Base-by-base conservation (phyloP, 371 early-diverging fungal genomes). In the Nematocida parisii region DNA sequence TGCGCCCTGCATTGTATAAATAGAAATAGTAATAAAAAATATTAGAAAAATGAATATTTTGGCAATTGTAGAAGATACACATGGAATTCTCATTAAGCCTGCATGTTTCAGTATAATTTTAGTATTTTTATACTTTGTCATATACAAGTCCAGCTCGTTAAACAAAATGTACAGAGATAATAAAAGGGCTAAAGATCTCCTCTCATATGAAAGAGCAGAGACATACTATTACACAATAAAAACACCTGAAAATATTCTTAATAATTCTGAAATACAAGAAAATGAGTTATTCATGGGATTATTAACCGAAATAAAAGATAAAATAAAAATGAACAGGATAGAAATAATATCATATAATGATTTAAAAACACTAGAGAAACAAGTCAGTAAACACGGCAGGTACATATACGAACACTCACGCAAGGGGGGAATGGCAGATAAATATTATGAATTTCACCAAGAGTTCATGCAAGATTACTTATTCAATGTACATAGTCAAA, bases 21-120 rank as follows among this genome's bases (percentile, higher is more conserved):
- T 27, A 18, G 57, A 44, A 61, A 40, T 18, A 11, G n/a, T 18
- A 60, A 64, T 64, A 64, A 64, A 64, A 64, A 64, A 64, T 64
- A 64, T 20, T 64, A 13, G 27, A 39, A 64, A 42, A 45, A 60
- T 64, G 64, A 42, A 64, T 27, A 42, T 27, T 9, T 15, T n/a
- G 11, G 22, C 18, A 11, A 42, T 33, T 13, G 45, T 7, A 50
- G 52, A 18, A 13, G 18, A 7, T 27, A 64, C 6, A 22, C 13
- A 64, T 42, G 27, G 15, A 64, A 64, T 9, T 15, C 7, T 42
- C 13, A n/a, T 64, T 7, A 64, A 42, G 64, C 33, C 42, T 33
- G 15, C 22, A 15, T 11, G 13, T 6, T 39, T 27, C 22, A 1
- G 27, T 11, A 11, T 13, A 11, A n/a, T 44, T 20, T 9, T 22